These are phyloP conservation scores for Panaeolus cyanescens DNA, from an alignment of 768 basidiomycete species.

Conservation along the genomic window DNA sequence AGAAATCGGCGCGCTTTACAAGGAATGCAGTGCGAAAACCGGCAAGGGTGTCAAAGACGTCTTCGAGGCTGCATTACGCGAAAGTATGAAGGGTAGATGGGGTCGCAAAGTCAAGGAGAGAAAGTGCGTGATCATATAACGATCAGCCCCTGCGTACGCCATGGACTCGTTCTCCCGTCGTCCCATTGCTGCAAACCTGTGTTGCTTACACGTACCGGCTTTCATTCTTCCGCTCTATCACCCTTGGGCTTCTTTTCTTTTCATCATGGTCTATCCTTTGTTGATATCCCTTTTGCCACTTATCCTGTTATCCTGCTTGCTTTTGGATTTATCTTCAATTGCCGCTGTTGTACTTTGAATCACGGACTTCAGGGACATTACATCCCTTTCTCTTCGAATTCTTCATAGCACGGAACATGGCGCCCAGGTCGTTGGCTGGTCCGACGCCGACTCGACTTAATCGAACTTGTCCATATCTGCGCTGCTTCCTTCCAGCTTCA, in stretches of 20 bases:
- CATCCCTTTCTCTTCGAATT: not conserved
- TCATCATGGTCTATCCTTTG: conserved; percentile 5
- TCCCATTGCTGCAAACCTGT: not conserved
- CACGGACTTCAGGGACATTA: not conserved
- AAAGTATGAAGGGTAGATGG: conserved; percentile 84
- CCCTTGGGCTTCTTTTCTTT: not conserved
- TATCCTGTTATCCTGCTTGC: conserved; percentile 12
- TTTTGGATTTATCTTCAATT: conserved; percentile 8
- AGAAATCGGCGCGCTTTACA: conserved; percentile 92
- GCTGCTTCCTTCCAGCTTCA: not conserved
- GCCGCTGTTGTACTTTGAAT: conserved; percentile 23
- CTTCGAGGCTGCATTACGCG: conserved; percentile 84
- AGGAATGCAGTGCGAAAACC: conserved; percentile 95
- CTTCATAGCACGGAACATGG: not conserved
- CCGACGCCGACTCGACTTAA: not conserved
- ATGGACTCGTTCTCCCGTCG: not conserved
- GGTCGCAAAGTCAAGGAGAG: conserved; percentile 68
- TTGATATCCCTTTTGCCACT: conserved; percentile 7
- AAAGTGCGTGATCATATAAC: conserved; percentile 67
- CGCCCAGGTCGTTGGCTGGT: not conserved
- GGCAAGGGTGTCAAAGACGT: conserved; percentile 90
- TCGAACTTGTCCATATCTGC: not conserved
- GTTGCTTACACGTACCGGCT: not conserved
- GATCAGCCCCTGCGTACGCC: not conserved
- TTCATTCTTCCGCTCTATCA: not conserved